phyloP scores from a whole-genome alignment of 2,329 filamentous ascomycete genomes.

The Fusarium robinianum region DNA sequence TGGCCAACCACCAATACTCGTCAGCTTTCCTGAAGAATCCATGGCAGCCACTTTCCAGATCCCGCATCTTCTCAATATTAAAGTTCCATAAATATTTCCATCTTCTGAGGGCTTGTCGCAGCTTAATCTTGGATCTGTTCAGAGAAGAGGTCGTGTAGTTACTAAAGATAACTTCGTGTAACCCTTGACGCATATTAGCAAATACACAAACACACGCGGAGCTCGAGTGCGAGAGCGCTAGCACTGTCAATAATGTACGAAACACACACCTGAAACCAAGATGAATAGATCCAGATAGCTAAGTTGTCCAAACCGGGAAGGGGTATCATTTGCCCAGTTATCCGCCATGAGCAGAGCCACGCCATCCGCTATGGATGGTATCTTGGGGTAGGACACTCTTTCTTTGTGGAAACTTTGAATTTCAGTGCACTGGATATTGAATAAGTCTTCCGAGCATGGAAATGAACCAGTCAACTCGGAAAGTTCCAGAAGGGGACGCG shows the following conservation, averaged over 20 bases:
- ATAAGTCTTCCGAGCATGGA: neutral
- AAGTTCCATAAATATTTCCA: constrained; percentile 2
- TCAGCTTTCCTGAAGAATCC: constrained; percentile 3
- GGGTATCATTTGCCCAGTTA: neutral
- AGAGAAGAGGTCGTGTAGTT: neutral
- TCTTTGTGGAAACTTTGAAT: neutral
- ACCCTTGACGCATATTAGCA: neutral
- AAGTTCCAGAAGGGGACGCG: neutral
- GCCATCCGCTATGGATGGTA: neutral
- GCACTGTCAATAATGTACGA: neutral
- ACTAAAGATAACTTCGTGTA: constrained; percentile 1
- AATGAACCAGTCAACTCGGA: neutral
- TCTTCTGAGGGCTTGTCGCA: neutral
- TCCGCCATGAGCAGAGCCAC: neutral
- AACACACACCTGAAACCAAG: neutral
- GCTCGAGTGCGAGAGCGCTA: too few relatives aligned
- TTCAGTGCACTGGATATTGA: neutral
- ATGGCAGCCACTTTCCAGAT: neutral
- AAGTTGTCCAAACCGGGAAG: neutral
- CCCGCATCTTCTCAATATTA: neutral
- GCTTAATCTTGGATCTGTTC: neutral
- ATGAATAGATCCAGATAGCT: neutral
- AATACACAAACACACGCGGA: too few relatives aligned
- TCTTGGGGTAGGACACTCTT: neutral
- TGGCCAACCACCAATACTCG: constrained; percentile 6